A percentile compares a stretch with the other conserved stretches of the same genome.
Conservation (phyloP, 2,329 filamentous ascomycete genomes). For the Penicillium sp. region DNA sequence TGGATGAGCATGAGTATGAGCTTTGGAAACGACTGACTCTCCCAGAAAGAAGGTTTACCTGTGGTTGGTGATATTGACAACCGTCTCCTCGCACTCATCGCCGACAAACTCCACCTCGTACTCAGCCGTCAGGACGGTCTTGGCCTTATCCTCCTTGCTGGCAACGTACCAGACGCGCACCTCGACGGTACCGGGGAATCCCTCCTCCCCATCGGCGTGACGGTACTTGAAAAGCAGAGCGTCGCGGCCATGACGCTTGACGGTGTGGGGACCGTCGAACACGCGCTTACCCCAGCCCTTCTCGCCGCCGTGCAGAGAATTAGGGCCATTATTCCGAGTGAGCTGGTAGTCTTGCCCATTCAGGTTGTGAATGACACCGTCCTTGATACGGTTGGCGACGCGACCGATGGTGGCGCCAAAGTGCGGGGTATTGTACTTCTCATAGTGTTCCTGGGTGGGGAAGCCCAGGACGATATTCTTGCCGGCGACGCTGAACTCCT, state of each 20-base stretch:
- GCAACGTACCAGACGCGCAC: conserved; percentile 73
- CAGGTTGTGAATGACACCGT: conserved; percentile 64
- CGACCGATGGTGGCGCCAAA: conserved; percentile 93
- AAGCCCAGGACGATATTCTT: conserved; percentile 88
- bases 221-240: conserved; percentile 60
- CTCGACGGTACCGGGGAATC: conserved; percentile 81
- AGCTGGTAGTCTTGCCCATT: conserved; percentile 69
- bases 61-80: conserved; percentile 92
- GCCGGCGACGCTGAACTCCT: conserved; percentile 71
- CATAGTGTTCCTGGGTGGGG: conserved; percentile 69
- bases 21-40: background rate
- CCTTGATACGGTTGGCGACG: conserved; percentile 72
- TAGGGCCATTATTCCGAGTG: conserved; percentile 69
- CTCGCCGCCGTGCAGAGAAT: conserved; percentile 68
- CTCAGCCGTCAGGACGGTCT: conserved; percentile 74
- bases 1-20: conserved; percentile 26
- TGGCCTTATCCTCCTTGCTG: conserved; percentile 62
- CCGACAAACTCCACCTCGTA: conserved; percentile 80
- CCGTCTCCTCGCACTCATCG: conserved; percentile 77
- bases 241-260: conserved; percentile 57
- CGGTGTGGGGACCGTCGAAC: conserved; percentile 52
- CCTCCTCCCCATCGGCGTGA: conserved; percentile 79
- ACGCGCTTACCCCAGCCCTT: conserved; percentile 58
- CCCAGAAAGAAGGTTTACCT: conserved; percentile 55
- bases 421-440: conserved; percentile 67